A percentile compares a stretch with the other conserved stretches of the same genome.
phyloP scores from a whole-genome alignment of 306 rosid genomes.

The Datisca glomerata region DNA sequence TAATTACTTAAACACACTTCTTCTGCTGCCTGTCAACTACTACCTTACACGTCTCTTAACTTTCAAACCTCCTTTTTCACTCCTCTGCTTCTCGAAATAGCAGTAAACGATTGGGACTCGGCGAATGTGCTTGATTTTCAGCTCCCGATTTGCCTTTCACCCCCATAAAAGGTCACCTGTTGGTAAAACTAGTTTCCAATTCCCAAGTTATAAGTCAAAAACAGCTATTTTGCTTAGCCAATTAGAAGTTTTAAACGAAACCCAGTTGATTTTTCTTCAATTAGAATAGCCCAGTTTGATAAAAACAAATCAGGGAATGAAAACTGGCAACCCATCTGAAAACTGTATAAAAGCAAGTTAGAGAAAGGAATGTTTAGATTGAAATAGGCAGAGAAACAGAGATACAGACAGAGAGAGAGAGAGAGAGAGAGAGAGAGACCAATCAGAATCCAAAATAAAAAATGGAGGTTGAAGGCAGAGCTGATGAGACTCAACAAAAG shows the following conservation, averaged over 20 bases:
- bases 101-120: slow-evolving; percentile 11
- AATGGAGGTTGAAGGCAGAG: slow-evolving; percentile 28
- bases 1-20: no score
- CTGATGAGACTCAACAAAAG: slow-evolving; percentile 15
- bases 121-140: neutral
- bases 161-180: slow-evolving; percentile 12
- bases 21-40: neutral
- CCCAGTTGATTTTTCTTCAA: neutral
- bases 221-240: neutral
- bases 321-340: neutral
- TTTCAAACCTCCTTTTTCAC: neutral
- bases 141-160: slow-evolving; percentile 9
- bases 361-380: neutral
- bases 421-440: no score
- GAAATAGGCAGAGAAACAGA: neutral
- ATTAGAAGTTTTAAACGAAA: neutral
- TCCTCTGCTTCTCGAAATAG: slow-evolving; percentile 2
- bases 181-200: slow-evolving; percentile 11
- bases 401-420: no score
- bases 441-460: neutral
- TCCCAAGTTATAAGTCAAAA: neutral
- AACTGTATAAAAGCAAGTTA: no score
- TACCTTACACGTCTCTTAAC: neutral
- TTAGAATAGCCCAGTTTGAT: neutral
- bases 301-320: neutral